Evolutionary conservation across 305 asterid species (phyloP), one percentile per base, ranked within the genome.

Genomic region (Euphrasia arctica): DNA sequence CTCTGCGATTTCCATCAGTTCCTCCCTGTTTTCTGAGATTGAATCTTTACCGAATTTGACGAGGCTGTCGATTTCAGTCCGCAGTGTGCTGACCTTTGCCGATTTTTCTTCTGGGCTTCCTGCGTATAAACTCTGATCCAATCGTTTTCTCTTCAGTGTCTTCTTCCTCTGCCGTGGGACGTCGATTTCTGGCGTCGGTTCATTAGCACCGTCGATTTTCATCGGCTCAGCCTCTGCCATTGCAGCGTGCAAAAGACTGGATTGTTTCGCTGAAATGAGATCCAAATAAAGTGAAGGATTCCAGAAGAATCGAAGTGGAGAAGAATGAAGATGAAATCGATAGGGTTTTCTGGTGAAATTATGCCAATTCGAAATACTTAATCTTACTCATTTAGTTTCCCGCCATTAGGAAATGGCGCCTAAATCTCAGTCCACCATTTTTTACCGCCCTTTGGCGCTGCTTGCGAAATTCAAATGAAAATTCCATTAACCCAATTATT

Each of bases 131-230:
- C 59, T 43, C 4, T 69, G 63, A 42, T 73, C 83, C 63, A 48
- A 63, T 64, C 87, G 81, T 73, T 80, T 85, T 34, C 93, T 74
- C 82, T 88, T 88, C 71, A 51, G 55, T 3, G 58, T 47, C 66
- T 57, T 72, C 65, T 51, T 82, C 72, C 49, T 70, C 71, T 61
- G 77, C 62, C 50, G 64, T 15, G 58, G 25, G 15, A 63, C 77
- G 58, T 59, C 78, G n/a, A 58, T 27, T 9, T 9, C 12, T 47
- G 11, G 59, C 59, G 42, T 64, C 62, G 50, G 15, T 58, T 22
- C 75, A 13, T 69, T 79, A 7, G 63, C 67, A 36, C 67, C 77
- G 67, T 75, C 83, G 4, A 76, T 60, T 15, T 45, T 39, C 81
- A 76, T 75, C 65, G 72, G 65, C 48, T 66, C 78, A 66, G 49